Conservation (phyloP, 257 asterid genomes). For the Avicennia marina region DNA sequence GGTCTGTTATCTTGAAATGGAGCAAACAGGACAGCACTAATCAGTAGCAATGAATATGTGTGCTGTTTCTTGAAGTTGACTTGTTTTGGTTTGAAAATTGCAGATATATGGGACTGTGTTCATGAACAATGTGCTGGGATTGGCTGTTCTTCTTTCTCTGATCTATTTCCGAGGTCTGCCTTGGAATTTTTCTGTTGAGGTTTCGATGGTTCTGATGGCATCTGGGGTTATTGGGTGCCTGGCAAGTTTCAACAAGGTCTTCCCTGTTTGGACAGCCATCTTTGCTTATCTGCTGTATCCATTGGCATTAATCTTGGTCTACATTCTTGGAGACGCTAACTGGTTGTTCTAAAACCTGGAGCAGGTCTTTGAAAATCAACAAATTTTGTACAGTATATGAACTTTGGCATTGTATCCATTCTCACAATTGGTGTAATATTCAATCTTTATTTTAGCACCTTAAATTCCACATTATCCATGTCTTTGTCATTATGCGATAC, state of each 20-base stretch:
- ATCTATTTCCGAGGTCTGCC: conserved; percentile 28
- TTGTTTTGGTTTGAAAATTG: conserved; percentile 1
- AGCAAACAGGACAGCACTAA: too few relatives aligned
- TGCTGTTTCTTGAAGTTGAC: background rate
- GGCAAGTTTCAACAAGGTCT: conserved; percentile 22
- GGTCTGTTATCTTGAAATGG: too few relatives aligned
- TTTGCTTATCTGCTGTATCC: conserved; percentile 34
- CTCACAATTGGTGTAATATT: too few relatives aligned
- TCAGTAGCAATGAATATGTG: too few relatives aligned
- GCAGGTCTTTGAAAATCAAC: too few relatives aligned
- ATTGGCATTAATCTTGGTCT: conserved; percentile 29
- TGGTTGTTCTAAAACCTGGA: conserved; percentile 20
- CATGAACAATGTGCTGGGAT: conserved; percentile 45
- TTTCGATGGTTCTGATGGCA: conserved; percentile 26
- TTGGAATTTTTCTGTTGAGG: conserved; percentile 30
- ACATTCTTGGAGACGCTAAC: conserved; percentile 25
- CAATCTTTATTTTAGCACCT: too few relatives aligned
- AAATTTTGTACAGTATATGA: too few relatives aligned
- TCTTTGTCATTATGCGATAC: too few relatives aligned
- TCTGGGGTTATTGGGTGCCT: conserved; percentile 27
- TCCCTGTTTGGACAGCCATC: conserved; percentile 27
- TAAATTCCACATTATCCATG: too few relatives aligned
- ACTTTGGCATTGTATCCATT: too few relatives aligned
- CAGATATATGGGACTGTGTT: conserved; percentile 42
- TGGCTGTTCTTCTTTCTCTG: conserved; percentile 33